These are phyloP conservation scores for Drechslerella dactyloides DNA, from an alignment of 2,329 filamentous ascomycete species.

Conservation along the genomic window DNA sequence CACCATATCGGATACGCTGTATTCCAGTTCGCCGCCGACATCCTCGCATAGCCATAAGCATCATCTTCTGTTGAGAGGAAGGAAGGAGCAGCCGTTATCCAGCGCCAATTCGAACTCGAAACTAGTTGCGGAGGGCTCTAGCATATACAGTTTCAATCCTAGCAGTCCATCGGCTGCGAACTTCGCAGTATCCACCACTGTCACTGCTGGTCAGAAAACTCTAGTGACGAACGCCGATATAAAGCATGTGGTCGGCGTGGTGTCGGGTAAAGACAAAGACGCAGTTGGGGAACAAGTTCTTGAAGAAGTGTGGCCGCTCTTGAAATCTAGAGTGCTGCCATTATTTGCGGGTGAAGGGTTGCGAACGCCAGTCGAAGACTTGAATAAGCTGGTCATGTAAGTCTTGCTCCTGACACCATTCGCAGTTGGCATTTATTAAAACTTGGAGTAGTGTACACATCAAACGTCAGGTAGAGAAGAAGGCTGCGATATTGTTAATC, in stretches of 20 bases:
- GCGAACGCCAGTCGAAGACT: slow-evolving; percentile 79
- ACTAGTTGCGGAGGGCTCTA: slow-evolving; percentile 51
- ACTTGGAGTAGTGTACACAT: slow-evolving; percentile 67
- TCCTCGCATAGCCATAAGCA: slow-evolving; percentile 61
- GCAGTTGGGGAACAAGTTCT: slow-evolving; percentile 61
- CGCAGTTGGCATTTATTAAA: slow-evolving; percentile 9
- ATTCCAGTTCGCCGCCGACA: slow-evolving; percentile 55
- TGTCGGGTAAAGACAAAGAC: slow-evolving; percentile 81
- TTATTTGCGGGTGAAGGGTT: slow-evolving; percentile 83
- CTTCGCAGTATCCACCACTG: slow-evolving; percentile 58
- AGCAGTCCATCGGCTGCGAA: slow-evolving; percentile 64
- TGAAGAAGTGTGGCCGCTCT: slow-evolving; percentile 82
- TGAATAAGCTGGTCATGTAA: slow-evolving; percentile 75
- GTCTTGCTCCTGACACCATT: slow-evolving; percentile 31
- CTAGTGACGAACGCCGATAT: slow-evolving; percentile 76
- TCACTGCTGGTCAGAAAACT: slow-evolving; percentile 58
- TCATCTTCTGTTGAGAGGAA: slow-evolving; percentile 70
- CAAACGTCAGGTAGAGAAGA: slow-evolving; percentile 75
- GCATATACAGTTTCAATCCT: slow-evolving; percentile 50
- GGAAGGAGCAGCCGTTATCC: slow-evolving; percentile 58
- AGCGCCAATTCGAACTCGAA: slow-evolving; percentile 50
- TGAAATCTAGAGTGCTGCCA: slow-evolving; percentile 76
- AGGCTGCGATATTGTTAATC: slow-evolving; percentile 72
- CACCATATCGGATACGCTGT: slow-evolving; percentile 56
- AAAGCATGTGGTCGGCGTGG: slow-evolving; percentile 74